A percentile compares a stretch with the other conserved stretches of the same genome.
Conservation (phyloP, 2,329 filamentous ascomycete species). For the Amauroascus niger region DNA sequence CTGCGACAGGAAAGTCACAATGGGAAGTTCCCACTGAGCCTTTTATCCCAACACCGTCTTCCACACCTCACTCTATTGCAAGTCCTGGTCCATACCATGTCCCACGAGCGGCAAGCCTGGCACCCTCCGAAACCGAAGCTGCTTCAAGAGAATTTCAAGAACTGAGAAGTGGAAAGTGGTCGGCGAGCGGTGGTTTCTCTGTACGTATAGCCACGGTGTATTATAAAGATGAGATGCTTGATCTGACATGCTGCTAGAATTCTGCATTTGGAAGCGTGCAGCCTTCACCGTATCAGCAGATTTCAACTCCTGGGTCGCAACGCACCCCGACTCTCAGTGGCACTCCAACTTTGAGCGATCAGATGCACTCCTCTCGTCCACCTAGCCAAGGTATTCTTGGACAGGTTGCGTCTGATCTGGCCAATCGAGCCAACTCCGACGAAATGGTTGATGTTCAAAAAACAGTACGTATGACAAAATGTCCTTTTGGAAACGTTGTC, state of each 20-base stretch:
- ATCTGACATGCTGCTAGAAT: constrained; percentile 3
- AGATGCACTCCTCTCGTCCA: constrained; percentile 11
- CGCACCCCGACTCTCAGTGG: constrained; percentile 12
- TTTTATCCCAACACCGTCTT: constrained; percentile 28
- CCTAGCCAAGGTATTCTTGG: constrained; percentile 14
- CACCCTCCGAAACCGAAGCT: constrained; percentile 16
- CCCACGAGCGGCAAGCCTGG: constrained; percentile 12
- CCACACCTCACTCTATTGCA: constrained; percentile 21
- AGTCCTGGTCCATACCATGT: constrained; percentile 17
- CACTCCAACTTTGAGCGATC: constrained; percentile 9
- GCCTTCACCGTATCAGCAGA: constrained; percentile 10
- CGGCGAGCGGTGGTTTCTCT: constrained; percentile 12
- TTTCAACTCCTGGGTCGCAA: constrained; percentile 7
- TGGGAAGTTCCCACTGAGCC: constrained; percentile 36
- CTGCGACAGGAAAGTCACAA: constrained; percentile 32
- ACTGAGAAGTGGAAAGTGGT: constrained; percentile 14
- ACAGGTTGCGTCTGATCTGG: constrained; percentile 16
- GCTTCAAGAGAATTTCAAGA: constrained; percentile 16
- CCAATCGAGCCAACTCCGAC: constrained; percentile 7
- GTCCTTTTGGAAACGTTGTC: neutral
- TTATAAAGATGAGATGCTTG: neutral
- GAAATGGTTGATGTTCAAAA: constrained; percentile 9
- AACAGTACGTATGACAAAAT: constrained; percentile 3
- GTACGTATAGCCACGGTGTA: constrained; percentile 10
- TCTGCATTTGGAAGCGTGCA: constrained; percentile 10